phyloP scores from a whole-genome alignment of 2,329 filamentous ascomycete species.

The Penicillium sp. region DNA sequence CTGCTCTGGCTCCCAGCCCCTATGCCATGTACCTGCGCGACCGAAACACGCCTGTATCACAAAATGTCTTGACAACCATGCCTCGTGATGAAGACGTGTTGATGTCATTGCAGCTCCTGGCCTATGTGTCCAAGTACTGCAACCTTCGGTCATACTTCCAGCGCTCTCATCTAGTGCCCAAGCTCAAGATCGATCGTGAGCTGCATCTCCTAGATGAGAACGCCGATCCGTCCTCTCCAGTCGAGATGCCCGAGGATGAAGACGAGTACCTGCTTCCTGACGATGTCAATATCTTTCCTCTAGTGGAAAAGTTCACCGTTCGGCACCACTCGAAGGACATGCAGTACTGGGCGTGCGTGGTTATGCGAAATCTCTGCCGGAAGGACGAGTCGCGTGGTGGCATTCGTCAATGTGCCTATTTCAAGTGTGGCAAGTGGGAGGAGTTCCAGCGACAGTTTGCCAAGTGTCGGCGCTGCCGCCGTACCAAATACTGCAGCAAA shows the following conservation, averaged over 20 bases:
- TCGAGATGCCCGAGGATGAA: conserved; percentile 54
- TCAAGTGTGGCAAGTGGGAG: conserved; percentile 98
- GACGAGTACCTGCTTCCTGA: conserved; percentile 89
- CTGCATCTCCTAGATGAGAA: conserved; percentile 73
- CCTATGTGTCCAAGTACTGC: conserved; percentile 98
- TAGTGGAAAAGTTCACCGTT: conserved; percentile 97
- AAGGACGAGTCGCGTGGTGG: conserved; percentile 94
- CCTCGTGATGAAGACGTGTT: conserved; percentile 95
- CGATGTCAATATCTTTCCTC: conserved; percentile 95
- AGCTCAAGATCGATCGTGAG: conserved; percentile 83
- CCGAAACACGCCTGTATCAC: conserved; percentile 62
- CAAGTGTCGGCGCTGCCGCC: conserved; percentile 90
- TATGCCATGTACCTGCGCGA: conserved; percentile 78
- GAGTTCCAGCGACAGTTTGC: conserved; percentile 94
- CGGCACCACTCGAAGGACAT: conserved; percentile 93
- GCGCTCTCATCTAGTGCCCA: conserved; percentile 85
- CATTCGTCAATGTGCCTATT: conserved; percentile 95
- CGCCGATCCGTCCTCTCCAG: conserved; percentile 39
- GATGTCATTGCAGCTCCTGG: conserved; percentile 93
- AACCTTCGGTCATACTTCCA: conserved; percentile 95
- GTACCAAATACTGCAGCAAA: conserved; percentile 99
- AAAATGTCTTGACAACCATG: conserved; percentile 80
- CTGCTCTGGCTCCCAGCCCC: conserved; percentile 64
- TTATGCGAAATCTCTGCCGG: conserved; percentile 97
- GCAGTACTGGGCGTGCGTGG: conserved; percentile 99